Evolutionary conservation across 257 asterid genomes (phyloP).

Genomic region (Mitragyna speciosa): DNA sequence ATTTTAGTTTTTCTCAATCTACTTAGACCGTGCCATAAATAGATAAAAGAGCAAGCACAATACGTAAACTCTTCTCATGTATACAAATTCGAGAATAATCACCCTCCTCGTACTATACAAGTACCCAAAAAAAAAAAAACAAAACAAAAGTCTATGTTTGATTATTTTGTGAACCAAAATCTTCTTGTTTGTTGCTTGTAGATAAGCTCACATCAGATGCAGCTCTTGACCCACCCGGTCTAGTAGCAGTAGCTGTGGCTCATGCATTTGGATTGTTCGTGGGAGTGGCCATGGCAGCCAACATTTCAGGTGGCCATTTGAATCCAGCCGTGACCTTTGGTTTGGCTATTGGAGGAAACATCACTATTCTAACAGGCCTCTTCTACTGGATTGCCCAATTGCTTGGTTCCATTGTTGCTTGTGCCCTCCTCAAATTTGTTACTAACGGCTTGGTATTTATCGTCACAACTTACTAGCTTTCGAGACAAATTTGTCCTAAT

Average conservation of each 20-base stretch:
- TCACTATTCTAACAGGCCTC: slow-evolving; percentile 62
- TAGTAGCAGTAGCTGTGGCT: slow-evolving; percentile 73
- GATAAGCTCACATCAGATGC: slow-evolving; percentile 55
- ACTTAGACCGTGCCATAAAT: no score
- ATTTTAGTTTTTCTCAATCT: no score
- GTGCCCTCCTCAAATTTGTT: slow-evolving; percentile 56
- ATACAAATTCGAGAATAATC: no score
- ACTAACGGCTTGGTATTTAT: slow-evolving; percentile 56
- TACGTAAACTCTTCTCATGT: no score
- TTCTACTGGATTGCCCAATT: slow-evolving; percentile 75
- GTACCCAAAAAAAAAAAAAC: no score
- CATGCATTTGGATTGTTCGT: slow-evolving; percentile 76
- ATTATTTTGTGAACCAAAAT: neutral
- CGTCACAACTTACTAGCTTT: neutral
- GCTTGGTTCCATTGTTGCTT: slow-evolving; percentile 65
- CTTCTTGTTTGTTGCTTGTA: slow-evolving; percentile 6
- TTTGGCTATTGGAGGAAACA: slow-evolving; percentile 72
- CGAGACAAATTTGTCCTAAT: neutral
- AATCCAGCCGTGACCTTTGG: slow-evolving; percentile 86
- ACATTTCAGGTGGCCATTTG: slow-evolving; percentile 76
- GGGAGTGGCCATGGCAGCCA: slow-evolving; percentile 72
- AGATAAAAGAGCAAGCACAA: no score
- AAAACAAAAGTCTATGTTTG: neutral
- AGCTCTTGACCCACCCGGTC: slow-evolving; percentile 55
- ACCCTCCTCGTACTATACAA: no score